phyloP scores from a whole-genome alignment of 192 early-diverging fungal species.

The Chytriomyces confervae region DNA sequence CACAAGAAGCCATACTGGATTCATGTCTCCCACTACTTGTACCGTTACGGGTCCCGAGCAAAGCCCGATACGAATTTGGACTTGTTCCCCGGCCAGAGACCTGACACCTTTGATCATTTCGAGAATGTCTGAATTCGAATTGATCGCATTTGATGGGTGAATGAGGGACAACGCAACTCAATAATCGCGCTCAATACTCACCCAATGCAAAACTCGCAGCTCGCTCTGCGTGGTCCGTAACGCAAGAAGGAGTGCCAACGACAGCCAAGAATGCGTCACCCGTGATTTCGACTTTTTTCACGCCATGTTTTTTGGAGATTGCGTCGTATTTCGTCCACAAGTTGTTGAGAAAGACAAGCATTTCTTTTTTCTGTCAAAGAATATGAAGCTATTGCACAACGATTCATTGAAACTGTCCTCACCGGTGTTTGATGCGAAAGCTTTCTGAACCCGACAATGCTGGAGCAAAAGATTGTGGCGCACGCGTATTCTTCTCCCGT shows the following conservation, averaged over 20 bases:
- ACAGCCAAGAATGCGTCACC: constrained; percentile 43
- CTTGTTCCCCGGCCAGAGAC: constrained; percentile 39
- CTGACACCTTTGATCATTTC: constrained; percentile 46
- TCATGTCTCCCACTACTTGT: constrained; percentile 47
- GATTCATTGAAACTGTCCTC: too few relatives aligned
- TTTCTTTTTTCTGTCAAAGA: constrained; percentile 42
- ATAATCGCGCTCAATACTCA: not conserved
- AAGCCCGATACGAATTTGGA: constrained; percentile 52
- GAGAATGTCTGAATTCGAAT: constrained; percentile 36
- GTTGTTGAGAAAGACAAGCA: constrained; percentile 48
- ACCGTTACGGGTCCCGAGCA: constrained; percentile 52
- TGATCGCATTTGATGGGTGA: constrained; percentile 32
- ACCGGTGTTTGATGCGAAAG: constrained; percentile 39
- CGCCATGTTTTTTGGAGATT: constrained; percentile 43
- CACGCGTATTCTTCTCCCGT: constrained; percentile 41
- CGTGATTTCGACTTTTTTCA: constrained; percentile 58
- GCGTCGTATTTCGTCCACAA: constrained; percentile 53
- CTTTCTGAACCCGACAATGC: constrained; percentile 49
- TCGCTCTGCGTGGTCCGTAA: constrained; percentile 42
- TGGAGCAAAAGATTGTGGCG: constrained; percentile 51
- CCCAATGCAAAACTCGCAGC: constrained; percentile 39
- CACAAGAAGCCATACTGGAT: constrained; percentile 51
- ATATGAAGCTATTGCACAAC: too few relatives aligned
- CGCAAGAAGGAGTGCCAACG: constrained; percentile 35
- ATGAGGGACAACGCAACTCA: not conserved